Conservation (phyloP, 371 early-diverging fungal genomes). For the Blakeslea trispora region DNA sequence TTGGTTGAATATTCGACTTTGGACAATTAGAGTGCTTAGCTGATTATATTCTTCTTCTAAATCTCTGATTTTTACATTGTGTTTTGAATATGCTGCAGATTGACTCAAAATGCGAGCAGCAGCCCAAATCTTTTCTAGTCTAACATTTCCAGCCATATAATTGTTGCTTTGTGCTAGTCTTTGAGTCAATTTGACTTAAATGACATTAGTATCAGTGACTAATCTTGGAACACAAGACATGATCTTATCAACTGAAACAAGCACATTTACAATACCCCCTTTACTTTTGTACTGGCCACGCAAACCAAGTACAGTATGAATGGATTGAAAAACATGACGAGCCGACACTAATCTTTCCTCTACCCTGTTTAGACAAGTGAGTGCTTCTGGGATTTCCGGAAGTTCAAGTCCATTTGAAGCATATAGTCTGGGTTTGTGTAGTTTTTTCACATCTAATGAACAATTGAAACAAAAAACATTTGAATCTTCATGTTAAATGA, state of each 20-base stretch:
- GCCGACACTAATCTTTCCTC: slow-evolving; percentile 10
- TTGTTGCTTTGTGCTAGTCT: background rate
- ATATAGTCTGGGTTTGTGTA: no score
- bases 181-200: slow-evolving; percentile 6
- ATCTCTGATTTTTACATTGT: background rate
- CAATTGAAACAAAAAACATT: no score
- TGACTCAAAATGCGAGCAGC: background rate
- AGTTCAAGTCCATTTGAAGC: no score
- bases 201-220: background rate
- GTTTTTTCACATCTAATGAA: no score
- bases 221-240: slow-evolving; percentile 3
- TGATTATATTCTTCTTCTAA: background rate
- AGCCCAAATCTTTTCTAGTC: background rate
- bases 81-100: slow-evolving; percentile 1
- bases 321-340: slow-evolving; percentile 10
- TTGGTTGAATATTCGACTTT: no score
- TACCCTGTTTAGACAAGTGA: background rate
- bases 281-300: slow-evolving; percentile 7
- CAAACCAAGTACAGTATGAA: slow-evolving; percentile 1
- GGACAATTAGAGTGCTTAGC: no score
- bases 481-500: no score
- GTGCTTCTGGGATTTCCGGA: no score
- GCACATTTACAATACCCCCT: slow-evolving; percentile 9
- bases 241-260: slow-evolving; percentile 4
- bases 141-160: slow-evolving; percentile 10